phyloP scores from a whole-genome alignment of 164 flowering plant genomes.

The Taxillus chinensis region DNA sequence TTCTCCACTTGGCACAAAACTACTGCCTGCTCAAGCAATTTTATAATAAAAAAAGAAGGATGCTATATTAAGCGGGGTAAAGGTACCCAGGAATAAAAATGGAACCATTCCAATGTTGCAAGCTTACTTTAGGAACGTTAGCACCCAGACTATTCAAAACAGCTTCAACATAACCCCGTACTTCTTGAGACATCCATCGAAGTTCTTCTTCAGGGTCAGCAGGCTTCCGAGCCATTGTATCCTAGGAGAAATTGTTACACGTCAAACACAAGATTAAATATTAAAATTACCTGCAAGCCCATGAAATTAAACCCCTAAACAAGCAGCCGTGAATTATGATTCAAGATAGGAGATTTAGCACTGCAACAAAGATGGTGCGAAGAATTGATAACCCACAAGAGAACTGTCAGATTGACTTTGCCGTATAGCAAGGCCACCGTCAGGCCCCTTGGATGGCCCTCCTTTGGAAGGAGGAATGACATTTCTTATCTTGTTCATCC shows the following conservation, averaged over 20 bases:
- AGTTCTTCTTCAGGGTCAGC: slow-evolving; percentile 99
- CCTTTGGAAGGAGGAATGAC: slow-evolving; percentile 53
- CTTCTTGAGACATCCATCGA: slow-evolving; percentile 99
- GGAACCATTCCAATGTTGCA: neutral
- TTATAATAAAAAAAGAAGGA: neutral
- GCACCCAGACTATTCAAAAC: slow-evolving; percentile 97
- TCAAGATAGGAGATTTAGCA: neutral
- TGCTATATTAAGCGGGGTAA: neutral
- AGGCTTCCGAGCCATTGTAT: slow-evolving; percentile 90
- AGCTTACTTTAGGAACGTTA: slow-evolving; percentile 80
- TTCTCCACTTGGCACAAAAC: slow-evolving; percentile 99
- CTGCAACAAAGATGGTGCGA: neutral
- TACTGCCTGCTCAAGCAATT: slow-evolving; percentile 64
- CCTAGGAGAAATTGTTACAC: slow-evolving; percentile 33
- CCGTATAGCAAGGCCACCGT: slow-evolving; percentile 48
- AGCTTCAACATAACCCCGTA: slow-evolving; percentile 99
- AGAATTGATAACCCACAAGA: slow-evolving; percentile 43
- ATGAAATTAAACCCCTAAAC: no score
- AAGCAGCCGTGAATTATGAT: neutral
- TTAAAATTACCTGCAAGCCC: no score
- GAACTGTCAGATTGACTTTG: slow-evolving; percentile 97
- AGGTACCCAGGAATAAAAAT: neutral
- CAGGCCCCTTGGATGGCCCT: slow-evolving; percentile 40
- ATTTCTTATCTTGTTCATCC: slow-evolving; percentile 72
- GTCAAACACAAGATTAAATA: no score